Conservation (phyloP, 2,329 filamentous ascomycete genomes). For the Parafenestella ontariensis region DNA sequence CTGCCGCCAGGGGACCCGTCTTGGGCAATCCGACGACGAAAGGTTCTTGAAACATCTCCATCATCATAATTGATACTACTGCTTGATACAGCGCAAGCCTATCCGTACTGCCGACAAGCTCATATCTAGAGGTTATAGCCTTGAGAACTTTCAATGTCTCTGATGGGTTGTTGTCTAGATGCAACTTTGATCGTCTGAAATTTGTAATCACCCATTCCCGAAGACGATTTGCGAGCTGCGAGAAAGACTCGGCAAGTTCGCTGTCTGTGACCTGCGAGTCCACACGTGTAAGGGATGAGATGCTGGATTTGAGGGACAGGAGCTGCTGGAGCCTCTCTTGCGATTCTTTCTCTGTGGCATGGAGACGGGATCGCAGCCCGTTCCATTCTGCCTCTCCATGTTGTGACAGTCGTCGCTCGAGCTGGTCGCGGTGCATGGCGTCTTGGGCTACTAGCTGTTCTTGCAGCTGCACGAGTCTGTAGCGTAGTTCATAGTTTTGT, state of each 20-base stretch:
- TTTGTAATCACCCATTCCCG: constrained; percentile 78
- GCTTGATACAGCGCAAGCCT: constrained; percentile 45
- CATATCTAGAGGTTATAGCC: constrained; percentile 25
- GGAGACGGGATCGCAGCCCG: constrained; percentile 36
- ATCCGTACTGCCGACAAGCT: constrained; percentile 19
- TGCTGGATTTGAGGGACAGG: constrained; percentile 73
- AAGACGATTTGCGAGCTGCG: constrained; percentile 68
- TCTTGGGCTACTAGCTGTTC: constrained; percentile 32
- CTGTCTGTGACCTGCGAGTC: constrained; percentile 70
- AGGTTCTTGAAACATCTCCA: constrained; percentile 37
- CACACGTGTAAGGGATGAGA: constrained; percentile 69
- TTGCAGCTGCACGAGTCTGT: constrained; percentile 33
- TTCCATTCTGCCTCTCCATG: constrained; percentile 33
- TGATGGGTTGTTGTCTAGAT: constrained; percentile 21
- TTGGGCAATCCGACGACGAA: constrained; percentile 36
- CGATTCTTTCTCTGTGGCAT: constrained; percentile 63
- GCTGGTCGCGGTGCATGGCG: constrained; percentile 12
- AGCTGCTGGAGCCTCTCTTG: constrained; percentile 65
- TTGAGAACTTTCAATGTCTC: constrained; percentile 25
- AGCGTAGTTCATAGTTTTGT: constrained; percentile 34
- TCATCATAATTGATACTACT: constrained; percentile 32
- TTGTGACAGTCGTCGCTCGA: constrained; percentile 7
- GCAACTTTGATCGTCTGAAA: constrained; percentile 68
- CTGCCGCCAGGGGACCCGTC: constrained; percentile 21
- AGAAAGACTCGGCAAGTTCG: constrained; percentile 68